Conservation (phyloP, 106 monocot genomes). For the Apostasia shenzhenica region DNA sequence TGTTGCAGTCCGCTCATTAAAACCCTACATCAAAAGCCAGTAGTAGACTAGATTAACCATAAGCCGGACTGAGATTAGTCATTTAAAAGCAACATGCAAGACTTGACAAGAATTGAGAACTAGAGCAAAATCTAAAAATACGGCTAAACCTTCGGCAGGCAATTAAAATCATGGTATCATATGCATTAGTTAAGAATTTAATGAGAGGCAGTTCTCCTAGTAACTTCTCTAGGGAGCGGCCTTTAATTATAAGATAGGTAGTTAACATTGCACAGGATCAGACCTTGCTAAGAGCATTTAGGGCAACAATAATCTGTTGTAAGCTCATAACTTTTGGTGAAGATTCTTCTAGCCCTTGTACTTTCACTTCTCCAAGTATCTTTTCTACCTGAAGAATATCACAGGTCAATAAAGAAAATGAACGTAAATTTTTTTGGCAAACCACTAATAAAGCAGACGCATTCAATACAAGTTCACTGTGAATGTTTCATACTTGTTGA, state of each 20-base stretch:
- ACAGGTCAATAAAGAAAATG: neutral
- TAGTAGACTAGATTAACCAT: neutral
- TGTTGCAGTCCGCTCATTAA: constrained; percentile 69
- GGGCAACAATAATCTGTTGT: constrained; percentile 76
- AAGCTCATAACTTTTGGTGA: constrained; percentile 50
- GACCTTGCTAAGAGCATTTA: constrained; percentile 98
- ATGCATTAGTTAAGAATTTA: too few species aligned
- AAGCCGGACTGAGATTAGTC: too few species aligned
- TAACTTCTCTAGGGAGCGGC: too few species aligned
- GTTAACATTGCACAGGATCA: neutral
- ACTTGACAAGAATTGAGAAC: too few species aligned
- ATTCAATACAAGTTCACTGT: neutral
- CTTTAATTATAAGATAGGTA: neutral
- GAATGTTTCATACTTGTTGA: constrained; percentile 39
- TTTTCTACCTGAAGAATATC: constrained; percentile 51
- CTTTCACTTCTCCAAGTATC: constrained; percentile 47
- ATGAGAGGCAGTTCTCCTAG: too few species aligned
- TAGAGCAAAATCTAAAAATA: too few species aligned
- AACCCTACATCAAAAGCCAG: constrained; percentile 49
- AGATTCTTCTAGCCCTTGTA: constrained; percentile 55
- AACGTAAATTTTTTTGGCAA: neutral
- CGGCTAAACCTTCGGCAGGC: too few species aligned
- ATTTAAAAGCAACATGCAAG: too few species aligned
- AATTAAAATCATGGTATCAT: too few species aligned
- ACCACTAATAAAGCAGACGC: neutral